A percentile compares a stretch with the other conserved stretches of the same genome.
phyloP scores from a whole-genome alignment of 176 grass and related monocot species.

The Eragrostis curvula region DNA sequence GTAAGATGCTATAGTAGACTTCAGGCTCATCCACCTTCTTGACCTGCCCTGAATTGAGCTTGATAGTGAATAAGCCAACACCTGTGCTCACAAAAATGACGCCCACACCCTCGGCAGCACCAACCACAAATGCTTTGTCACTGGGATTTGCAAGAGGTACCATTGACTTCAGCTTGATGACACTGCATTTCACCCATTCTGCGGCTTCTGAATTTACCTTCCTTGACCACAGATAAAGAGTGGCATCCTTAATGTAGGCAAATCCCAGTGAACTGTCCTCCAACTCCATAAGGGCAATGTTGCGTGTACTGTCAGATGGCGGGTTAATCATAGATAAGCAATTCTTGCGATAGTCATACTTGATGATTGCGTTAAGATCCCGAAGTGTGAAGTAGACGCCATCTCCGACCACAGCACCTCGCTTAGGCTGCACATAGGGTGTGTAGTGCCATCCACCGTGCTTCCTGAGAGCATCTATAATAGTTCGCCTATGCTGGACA shows the following conservation, averaged over 20 bases:
- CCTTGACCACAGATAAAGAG: neutral
- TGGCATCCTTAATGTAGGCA: neutral
- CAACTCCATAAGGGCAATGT: neutral
- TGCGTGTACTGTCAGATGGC: neutral
- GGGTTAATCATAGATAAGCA: neutral
- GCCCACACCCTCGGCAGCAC: neutral
- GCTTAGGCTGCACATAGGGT: neutral
- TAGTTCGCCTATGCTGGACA: neutral
- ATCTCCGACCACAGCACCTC: neutral
- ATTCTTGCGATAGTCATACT: neutral
- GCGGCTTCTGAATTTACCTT: neutral
- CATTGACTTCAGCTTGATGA: neutral
- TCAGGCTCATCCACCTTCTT: neutral
- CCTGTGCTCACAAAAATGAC: neutral
- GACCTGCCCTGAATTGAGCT: neutral
- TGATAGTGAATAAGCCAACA: neutral
- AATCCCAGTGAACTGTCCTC: neutral
- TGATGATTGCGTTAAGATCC: neutral
- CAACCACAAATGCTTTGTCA: neutral
- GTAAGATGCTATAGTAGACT: neutral
- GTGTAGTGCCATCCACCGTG: neutral
- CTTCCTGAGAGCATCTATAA: neutral
- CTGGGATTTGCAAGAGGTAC: neutral
- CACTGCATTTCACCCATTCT: neutral
- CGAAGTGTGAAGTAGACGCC: neutral